Conservation (phyloP, 345 rosid genomes). For the Pelargonium nanum region DNA sequence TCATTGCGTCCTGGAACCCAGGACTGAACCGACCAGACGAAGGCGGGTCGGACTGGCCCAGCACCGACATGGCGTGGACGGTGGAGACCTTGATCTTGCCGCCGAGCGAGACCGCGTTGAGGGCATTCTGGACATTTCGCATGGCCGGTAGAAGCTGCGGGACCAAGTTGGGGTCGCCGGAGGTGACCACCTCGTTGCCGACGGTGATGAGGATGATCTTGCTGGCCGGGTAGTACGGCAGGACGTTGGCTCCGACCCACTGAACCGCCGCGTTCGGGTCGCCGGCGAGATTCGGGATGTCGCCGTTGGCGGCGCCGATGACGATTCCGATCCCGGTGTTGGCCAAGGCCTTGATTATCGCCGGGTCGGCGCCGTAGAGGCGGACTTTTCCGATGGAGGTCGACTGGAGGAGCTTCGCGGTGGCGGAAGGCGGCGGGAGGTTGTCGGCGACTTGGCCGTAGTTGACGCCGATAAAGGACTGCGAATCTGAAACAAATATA, state of each 20-base stretch:
- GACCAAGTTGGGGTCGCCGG: conserved; percentile 57
- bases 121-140: conserved; percentile 69
- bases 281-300: conserved; percentile 62
- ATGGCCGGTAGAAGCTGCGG: conserved; percentile 81
- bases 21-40: conserved; percentile 59
- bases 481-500: conserved; percentile 31
- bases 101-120: conserved; percentile 53
- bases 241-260: conserved; percentile 68
- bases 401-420: conserved; percentile 72
- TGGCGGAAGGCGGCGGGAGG: conserved; percentile 74
- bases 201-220: conserved; percentile 67
- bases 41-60: conserved; percentile 74
- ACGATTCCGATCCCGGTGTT: conserved; percentile 68
- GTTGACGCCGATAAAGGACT: conserved; percentile 74
- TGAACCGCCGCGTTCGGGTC: conserved; percentile 66
- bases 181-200: conserved; percentile 75
- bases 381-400: conserved; percentile 63
- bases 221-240: conserved; percentile 77
- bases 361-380: conserved; percentile 81
- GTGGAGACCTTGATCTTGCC: conserved; percentile 82
- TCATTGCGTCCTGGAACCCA: conserved; percentile 45
- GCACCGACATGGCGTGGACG: conserved; percentile 76
- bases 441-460: conserved; percentile 88
- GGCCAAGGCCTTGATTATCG: conserved; percentile 61
- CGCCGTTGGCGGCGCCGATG: conserved; percentile 70